Conservation (phyloP, 768 basidiomycete species). For the Mycena venus region DNA sequence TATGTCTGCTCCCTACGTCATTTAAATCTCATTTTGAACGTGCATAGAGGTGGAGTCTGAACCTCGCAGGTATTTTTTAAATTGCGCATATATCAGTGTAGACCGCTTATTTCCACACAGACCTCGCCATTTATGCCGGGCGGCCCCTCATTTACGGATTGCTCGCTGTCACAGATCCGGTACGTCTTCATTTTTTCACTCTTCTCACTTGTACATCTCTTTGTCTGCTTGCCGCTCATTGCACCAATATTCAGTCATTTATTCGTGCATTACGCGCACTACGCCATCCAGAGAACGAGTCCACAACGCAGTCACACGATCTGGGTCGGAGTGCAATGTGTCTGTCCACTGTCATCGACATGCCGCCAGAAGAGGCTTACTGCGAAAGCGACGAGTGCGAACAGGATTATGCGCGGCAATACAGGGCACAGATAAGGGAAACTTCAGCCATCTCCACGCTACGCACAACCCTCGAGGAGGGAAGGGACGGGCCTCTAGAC, state of each 20-base stretch:
- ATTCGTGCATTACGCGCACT: constrained; percentile 10
- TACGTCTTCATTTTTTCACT: neutral
- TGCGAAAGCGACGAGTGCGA: neutral
- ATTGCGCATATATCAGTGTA: neutral
- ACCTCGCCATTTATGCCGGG: neutral
- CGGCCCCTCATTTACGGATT: neutral
- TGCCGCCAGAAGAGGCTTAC: neutral
- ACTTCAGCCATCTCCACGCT: neutral
- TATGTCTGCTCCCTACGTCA: neutral
- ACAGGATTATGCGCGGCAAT: too few species aligned
- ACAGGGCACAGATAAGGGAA: neutral
- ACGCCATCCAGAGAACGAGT: neutral
- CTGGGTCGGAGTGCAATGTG: neutral
- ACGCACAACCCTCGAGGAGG: neutral
- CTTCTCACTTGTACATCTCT: neutral
- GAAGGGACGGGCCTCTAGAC: neutral
- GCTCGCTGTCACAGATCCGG: constrained; percentile 8
- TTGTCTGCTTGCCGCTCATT: neutral
- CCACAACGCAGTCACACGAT: neutral
- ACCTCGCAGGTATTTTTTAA: neutral
- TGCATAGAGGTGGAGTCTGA: neutral
- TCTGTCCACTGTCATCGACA: constrained; percentile 5
- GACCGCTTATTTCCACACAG: neutral
- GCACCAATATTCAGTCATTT: constrained; percentile 8
- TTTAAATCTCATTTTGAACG: neutral